Evolutionary conservation across 257 asterid genomes (phyloP), one percentile per base, ranked within the genome.

Genomic region (Cordia subcordata): DNA sequence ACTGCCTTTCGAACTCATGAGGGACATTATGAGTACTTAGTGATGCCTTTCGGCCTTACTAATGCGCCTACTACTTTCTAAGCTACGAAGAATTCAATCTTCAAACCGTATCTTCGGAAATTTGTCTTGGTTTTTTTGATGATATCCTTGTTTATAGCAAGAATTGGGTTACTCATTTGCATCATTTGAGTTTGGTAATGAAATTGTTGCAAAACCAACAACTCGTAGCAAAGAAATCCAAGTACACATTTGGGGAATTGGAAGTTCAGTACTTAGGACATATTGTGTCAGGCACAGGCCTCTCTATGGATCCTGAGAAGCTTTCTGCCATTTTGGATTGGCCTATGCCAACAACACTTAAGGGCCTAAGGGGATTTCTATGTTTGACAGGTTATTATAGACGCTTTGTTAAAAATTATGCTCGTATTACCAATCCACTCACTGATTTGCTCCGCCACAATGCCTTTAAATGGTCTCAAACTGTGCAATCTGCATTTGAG

Each of bases 111-210:
- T 10, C 11, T 60, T 2, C 10, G 11, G 6, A 60, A 60, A 10
- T 60, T 21, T 23, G n/a, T 60, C 0, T 22, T 60, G 15, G 56
- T 46, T 46, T 45, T 15, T 49, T 60, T 6, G 42, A 60, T 60
- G 55, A 45, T 47, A 60, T 60, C 0, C 8, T 60, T 20, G 21
- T 60, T 0, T 47, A 60, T 1, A 60, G 15, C 15, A 10, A 10
- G 3, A 14, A 4, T 16, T 23, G 20, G 42, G 8, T 8, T 5
- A 13, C n/a, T 0, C 39, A 42, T 42, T 1, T 58, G 0, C 8
- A 8, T 0, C 52, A 40, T 16, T 20, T 40, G 13, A 8, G n/a
- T 1, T 0, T 1, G 0, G 35, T 27, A 0, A 0, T 0, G 3
- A 9, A 55, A 16, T 5, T 0, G 18, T 3, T 22, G 9, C 3